These are phyloP conservation scores for Thermoascus crustaceus DNA, from an alignment of 2,329 filamentous ascomycete genomes.

Conservation along the genomic window DNA sequence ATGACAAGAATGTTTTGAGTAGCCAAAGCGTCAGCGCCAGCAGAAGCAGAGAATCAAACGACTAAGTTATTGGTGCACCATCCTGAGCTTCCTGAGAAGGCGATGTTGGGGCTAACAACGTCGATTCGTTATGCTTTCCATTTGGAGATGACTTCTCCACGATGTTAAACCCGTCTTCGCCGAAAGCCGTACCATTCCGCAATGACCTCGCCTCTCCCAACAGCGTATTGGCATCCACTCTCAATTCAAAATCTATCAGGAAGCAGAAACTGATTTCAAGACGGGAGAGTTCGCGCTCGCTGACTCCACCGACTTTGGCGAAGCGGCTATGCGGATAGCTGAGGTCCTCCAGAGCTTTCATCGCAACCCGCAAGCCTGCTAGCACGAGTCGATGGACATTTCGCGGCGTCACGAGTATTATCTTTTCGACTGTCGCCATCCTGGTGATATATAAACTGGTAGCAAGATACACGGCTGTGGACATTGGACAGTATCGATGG, in stretches of 20 bases:
- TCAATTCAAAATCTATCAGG: constrained; percentile 73
- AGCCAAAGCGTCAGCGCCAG: no score
- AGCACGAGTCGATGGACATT: constrained; percentile 83
- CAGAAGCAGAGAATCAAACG: background rate
- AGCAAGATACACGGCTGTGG: constrained; percentile 84
- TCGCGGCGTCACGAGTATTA: constrained; percentile 70
- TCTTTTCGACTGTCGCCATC: constrained; percentile 66
- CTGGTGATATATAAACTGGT: constrained; percentile 81
- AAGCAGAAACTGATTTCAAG: constrained; percentile 88
- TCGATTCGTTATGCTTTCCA: background rate
- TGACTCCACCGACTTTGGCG: constrained; percentile 81
- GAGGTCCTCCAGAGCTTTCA: constrained; percentile 91
- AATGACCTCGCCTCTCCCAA: constrained; percentile 41
- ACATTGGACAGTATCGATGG: constrained; percentile 88
- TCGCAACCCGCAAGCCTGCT: constrained; percentile 75
- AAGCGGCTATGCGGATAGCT: constrained; percentile 78
- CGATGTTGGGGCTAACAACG: constrained; percentile 3
- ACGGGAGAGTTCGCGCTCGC: constrained; percentile 67
- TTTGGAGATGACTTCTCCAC: background rate
- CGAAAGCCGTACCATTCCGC: constrained; percentile 7
- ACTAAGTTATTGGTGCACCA: no score
- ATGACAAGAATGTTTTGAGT: no score
- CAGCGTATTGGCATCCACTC: constrained; percentile 52
- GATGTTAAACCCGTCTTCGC: background rate
- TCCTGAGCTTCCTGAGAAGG: no score